phyloP scores from a whole-genome alignment of 495 filamentous ascomycete genomes.

The Apiosordaria backusii region DNA sequence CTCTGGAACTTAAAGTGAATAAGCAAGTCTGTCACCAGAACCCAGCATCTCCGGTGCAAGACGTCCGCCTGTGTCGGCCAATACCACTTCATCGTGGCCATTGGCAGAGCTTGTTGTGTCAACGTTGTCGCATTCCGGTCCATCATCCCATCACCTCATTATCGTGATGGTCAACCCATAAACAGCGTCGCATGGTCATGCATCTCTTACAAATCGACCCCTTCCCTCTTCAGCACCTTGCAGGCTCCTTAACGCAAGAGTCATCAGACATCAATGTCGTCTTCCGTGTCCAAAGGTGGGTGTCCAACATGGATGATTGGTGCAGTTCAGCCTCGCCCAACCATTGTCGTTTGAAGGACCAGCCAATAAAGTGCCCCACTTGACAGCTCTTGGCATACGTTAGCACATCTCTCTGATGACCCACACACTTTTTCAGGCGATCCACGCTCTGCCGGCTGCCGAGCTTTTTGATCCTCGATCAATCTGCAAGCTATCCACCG shows the following conservation, averaged over 20 bases:
- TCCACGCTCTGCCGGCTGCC: neutral
- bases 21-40: too few species aligned
- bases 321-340: slow-evolving; percentile 1
- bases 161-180: too few species aligned
- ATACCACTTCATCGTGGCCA: neutral
- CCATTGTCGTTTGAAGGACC: neutral
- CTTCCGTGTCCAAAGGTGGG: neutral
- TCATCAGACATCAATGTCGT: neutral
- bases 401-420: neutral
- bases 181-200: neutral
- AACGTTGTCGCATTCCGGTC: neutral
- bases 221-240: neutral
- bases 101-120: neutral
- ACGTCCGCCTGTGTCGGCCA: neutral
- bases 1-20: too few species aligned
- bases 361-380: neutral
- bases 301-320: neutral
- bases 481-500: neutral
- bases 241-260: neutral
- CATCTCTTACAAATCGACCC: neutral
- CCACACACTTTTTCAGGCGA: neutral
- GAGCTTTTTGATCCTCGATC: neutral
- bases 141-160: neutral
- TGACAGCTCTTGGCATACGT: slow-evolving; percentile 11
- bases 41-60: neutral